phyloP scores from a whole-genome alignment of 345 rosid genomes.

The Camelina sativa region DNA sequence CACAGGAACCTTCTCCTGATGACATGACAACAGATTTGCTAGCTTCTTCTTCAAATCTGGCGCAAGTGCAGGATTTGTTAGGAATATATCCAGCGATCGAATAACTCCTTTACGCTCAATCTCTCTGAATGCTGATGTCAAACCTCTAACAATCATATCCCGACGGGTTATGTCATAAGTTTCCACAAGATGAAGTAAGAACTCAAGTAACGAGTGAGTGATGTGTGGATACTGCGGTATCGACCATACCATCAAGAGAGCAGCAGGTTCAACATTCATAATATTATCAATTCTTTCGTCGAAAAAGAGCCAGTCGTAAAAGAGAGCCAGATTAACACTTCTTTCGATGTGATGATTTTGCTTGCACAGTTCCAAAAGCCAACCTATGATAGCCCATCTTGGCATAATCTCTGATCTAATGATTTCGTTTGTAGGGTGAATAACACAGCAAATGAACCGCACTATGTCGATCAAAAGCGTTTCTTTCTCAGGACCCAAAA shows the following conservation, averaged over 20 bases:
- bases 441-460: constrained; percentile 75
- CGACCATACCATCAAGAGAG: constrained; percentile 74
- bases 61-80: constrained; percentile 50
- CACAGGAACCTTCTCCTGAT: constrained; percentile 39
- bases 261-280: constrained; percentile 94
- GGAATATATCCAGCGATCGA: constrained; percentile 55
- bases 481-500: constrained; percentile 61
- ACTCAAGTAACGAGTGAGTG: constrained; percentile 73
- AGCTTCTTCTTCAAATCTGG: constrained; percentile 62
- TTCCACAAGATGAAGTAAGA: constrained; percentile 71
- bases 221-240: constrained; percentile 65
- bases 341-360: constrained; percentile 58
- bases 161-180: constrained; percentile 58
- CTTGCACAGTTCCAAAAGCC: constrained; percentile 63
- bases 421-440: constrained; percentile 68
- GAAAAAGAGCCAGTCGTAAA: constrained; percentile 88
- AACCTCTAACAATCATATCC: constrained; percentile 54
- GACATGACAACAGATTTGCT: constrained; percentile 46
- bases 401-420: constrained; percentile 71
- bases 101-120: constrained; percentile 72
- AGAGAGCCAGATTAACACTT: constrained; percentile 69
- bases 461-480: constrained; percentile 65
- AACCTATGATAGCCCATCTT: constrained; percentile 87
- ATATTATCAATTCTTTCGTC: constrained; percentile 66
- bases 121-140: constrained; percentile 57